Base-by-base conservation (phyloP, 192 early-diverging fungal species). In the Gigaspora rosea region DNA sequence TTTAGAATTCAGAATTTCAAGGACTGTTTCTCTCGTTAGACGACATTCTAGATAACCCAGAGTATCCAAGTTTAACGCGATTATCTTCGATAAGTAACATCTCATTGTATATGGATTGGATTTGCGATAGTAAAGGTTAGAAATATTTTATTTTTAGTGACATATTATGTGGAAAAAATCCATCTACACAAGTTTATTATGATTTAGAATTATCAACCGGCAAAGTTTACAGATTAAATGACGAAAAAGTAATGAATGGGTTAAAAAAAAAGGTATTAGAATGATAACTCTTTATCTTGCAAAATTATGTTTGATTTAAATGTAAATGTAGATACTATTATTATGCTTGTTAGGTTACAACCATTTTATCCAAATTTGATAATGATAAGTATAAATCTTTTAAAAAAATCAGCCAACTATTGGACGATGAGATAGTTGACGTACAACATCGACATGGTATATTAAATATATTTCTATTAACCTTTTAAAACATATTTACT, bases 241-340 rank as follows among this genome's bases (percentile, higher is more conserved):
- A 86, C 41, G 81, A 73, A 4, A 77, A 72, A 35, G 71, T 63
- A 15, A 76, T 86, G 78, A n/a, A 9, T 3, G 84, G 85, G 85
- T 66, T 86, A n/a, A 76, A 78, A 58, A 64, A 56, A 6, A 86
- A 86, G 61, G 79, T 84, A 0, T 54, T 13, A 54, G 36, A 9
- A 16, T n/a, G 8, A 20, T 35, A 63, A 10, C 22, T 63, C 20
- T 4, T 7, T 20, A 63, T 12, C 22, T 20, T 20, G 20, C 16
- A 11, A 22, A 8, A 63, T 63, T 27, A 22, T 16, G 22, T n/a
- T 20, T 1, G 0, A 16, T 63, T 22, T n/a, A n/a, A n/a, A n/a
- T n/a, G n/a, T n/a, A n/a, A 63, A 22, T 33, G 11, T 33, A 27
- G 22, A 35, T 5, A n/a, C n/a, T n/a, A 2, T 22, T 63, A 20